These are phyloP conservation scores for Nothophoma quercina DNA, from an alignment of 2,329 filamentous ascomycete genomes.

Conservation along the genomic window DNA sequence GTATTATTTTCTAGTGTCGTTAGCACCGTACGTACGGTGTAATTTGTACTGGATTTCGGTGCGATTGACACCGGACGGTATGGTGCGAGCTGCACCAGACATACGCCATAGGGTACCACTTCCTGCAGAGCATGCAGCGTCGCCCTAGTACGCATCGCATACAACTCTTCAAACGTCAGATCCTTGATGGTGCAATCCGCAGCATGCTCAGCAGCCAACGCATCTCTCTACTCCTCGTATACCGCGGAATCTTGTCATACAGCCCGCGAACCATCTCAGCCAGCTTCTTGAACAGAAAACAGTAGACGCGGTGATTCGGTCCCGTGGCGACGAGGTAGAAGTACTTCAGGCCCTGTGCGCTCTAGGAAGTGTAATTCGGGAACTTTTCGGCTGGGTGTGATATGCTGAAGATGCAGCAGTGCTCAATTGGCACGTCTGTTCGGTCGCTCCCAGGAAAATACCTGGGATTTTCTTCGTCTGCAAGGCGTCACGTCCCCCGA, in stretches of 20 bases:
- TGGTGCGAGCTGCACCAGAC: no score
- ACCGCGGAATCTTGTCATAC: not conserved
- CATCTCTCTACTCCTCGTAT: not conserved
- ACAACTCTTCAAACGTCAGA: constrained; percentile 22
- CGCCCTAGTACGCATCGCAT: constrained; percentile 22
- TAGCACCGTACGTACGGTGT: no score
- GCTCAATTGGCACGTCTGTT: not conserved
- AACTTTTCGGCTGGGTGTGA: not conserved
- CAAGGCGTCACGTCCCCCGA: constrained; percentile 24
- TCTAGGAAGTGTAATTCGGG: not conserved
- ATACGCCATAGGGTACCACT: no score
- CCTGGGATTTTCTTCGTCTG: constrained; percentile 3
- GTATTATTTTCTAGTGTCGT: no score
- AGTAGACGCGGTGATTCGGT: not conserved
- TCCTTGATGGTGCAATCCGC: not conserved
- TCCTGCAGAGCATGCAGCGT: constrained; percentile 42
- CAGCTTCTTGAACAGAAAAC: constrained; percentile 6
- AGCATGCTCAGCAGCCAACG: not conserved
- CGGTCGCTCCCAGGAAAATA: not conserved
- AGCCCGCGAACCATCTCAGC: not conserved
- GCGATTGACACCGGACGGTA: no score
- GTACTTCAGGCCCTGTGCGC: not conserved
- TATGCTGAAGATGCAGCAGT: constrained; percentile 6
- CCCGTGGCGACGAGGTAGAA: not conserved
- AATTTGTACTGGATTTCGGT: no score